These are phyloP conservation scores for Oryza coarctata DNA, from an alignment of 176 grass and related monocot species.

Conservation along the genomic window DNA sequence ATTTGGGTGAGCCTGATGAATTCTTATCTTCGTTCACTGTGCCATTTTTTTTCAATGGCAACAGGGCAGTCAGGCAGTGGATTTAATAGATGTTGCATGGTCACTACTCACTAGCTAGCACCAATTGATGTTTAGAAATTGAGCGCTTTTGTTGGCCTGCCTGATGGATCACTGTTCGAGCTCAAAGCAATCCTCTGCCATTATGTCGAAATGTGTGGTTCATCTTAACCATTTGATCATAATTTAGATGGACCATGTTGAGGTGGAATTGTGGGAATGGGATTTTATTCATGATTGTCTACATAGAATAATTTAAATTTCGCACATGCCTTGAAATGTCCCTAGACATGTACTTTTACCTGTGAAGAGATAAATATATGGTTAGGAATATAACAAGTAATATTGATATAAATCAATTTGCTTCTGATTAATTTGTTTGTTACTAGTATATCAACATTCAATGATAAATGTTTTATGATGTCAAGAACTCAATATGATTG, in stretches of 20 bases:
- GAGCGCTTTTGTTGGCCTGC: slow-evolving; percentile 8
- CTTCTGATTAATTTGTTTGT: neutral
- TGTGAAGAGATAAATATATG: neutral
- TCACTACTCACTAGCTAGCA: neutral
- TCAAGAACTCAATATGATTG: neutral
- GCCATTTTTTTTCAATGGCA: slow-evolving; percentile 17
- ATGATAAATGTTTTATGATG: neutral
- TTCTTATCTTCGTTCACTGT: slow-evolving; percentile 11
- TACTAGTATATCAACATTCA: neutral
- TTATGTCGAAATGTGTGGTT: slow-evolving; percentile 19
- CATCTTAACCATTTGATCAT: slow-evolving; percentile 16
- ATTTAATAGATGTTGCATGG: slow-evolving; percentile 22
- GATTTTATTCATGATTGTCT: slow-evolving; percentile 21
- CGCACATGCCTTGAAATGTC: neutral
- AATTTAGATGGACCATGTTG: slow-evolving; percentile 4
- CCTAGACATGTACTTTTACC: neutral
- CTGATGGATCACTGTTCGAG: slow-evolving; percentile 36
- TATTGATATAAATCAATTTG: neutral
- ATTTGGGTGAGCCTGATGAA: slow-evolving; percentile 32
- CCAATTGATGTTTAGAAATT: slow-evolving; percentile 25
- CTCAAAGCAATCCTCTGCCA: slow-evolving; percentile 18
- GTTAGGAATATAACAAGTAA: neutral
- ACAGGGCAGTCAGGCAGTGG: neutral
- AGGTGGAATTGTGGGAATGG: neutral
- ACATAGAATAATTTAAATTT: slow-evolving; percentile 24